Evolutionary conservation across 2,329 filamentous ascomycete species (phyloP).

Genomic region (Scedosporium boydii): DNA sequence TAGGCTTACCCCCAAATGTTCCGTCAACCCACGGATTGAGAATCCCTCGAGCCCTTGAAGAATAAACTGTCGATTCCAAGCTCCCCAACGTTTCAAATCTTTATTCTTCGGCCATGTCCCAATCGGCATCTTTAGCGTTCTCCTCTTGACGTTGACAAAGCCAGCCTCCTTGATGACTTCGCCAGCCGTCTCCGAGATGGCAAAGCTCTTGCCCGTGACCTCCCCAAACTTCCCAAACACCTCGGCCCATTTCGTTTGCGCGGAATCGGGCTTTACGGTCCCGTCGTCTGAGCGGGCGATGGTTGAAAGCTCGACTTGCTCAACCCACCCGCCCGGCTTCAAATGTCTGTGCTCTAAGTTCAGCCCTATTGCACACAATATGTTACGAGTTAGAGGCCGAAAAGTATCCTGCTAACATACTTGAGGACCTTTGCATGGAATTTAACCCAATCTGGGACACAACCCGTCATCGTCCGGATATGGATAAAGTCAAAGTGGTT

Average conservation of each 20-base stretch:
- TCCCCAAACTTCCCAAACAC: constrained; percentile 11
- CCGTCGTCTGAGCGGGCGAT: constrained; percentile 16
- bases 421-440: constrained; percentile 36
- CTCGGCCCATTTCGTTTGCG: constrained; percentile 12
- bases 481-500: constrained; percentile 39
- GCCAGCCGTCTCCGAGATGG: constrained; percentile 8
- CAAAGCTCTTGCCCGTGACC: constrained; percentile 14
- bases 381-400: constrained; percentile 21
- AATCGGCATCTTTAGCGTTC: constrained; percentile 8
- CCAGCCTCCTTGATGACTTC: constrained; percentile 12
- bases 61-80: constrained; percentile 17
- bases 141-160: constrained; percentile 6
- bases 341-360: neutral
- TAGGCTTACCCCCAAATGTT: constrained; percentile 8
- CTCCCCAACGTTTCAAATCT: constrained; percentile 17
- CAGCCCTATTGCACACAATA: too few species aligned
- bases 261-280: constrained; percentile 10
- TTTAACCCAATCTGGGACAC: constrained; percentile 17
- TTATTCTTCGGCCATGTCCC: constrained; percentile 21
- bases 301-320: constrained; percentile 11
- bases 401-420: constrained; percentile 16
- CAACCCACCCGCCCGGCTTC: constrained; percentile 18
- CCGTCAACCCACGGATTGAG: constrained; percentile 13
- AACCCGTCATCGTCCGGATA: constrained; percentile 22
- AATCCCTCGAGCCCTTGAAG: constrained; percentile 17